Base-by-base conservation (phyloP, 148 eudicot species). In the Fallopia convolvulus region DNA sequence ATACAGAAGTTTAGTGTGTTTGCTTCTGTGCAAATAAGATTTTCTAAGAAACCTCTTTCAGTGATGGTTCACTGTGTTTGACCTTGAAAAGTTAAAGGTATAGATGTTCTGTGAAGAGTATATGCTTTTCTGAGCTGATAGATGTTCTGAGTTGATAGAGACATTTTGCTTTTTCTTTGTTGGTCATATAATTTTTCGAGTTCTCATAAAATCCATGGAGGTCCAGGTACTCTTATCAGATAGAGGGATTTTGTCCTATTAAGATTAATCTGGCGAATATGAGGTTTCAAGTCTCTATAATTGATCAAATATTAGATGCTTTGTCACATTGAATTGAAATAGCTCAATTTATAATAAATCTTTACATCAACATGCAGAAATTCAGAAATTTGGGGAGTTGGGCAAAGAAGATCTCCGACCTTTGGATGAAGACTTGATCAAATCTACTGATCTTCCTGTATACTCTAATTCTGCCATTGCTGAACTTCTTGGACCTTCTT, bases 391-490 rank as follows among this genome's bases (percentile, higher is more conserved):
- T 42, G 44, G 72, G 72, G 72, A 68, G 44, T 36, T 68, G 13
- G 72, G 72, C 44, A 68, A 68, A 68, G 65, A 58, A 21, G 72
- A 68, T 68, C 44, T 68, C 72, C 44, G 20, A 39, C 46, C 65
- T 20, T 58, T 21, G 65, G 65, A 58, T 20, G 65, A 21, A 5
- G 65, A 58, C 65, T 20, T 58, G 3, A 58, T 58, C 14, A 58
- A 8, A 58, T 20, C 1, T 52, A 15, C 56, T 4, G 56, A 5
- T 52, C 55, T 50, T 50, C 55, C 55, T 50, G 5, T 50, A 1
- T 52, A 52, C 56, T 14, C 56, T 18, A 52, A 15, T 44, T 44
- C 42, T 52, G 56, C n/a, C 56, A 18, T 15, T 52, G n/a, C 56
- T 52, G 56, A 52, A 52, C n/a, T 52, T 44, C 11, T 68, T 42